Conservation (phyloP, 768 basidiomycete species). For the Tricholoma sp. region DNA sequence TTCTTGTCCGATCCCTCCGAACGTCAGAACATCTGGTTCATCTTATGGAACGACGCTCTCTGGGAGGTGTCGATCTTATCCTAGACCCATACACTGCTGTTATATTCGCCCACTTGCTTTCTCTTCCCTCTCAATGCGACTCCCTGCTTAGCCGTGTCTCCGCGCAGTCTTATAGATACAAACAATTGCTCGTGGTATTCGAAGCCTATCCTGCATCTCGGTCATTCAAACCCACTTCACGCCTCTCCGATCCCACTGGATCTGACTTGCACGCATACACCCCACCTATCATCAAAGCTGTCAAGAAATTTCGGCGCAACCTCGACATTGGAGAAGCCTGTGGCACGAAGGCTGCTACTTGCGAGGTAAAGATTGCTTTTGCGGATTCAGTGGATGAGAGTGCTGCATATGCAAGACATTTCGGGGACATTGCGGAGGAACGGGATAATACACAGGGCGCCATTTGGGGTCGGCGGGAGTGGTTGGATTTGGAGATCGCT, state of each 20-base stretch:
- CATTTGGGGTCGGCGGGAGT: constrained; percentile 56
- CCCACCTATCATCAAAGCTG: constrained; percentile 60
- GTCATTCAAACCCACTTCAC: constrained; percentile 24
- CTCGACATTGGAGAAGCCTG: constrained; percentile 58
- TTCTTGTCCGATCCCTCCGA: constrained; percentile 48
- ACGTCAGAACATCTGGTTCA: constrained; percentile 41
- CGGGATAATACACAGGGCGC: constrained; percentile 36
- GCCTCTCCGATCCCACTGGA: not conserved
- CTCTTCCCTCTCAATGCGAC: constrained; percentile 46
- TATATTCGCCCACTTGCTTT: constrained; percentile 41
- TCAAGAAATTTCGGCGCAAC: constrained; percentile 63
- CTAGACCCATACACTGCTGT: constrained; percentile 59
- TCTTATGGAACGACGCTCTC: constrained; percentile 58
- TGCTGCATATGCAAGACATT: constrained; percentile 47
- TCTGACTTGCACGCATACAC: constrained; percentile 45
- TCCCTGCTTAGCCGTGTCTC: constrained; percentile 39
- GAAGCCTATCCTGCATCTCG: constrained; percentile 56
- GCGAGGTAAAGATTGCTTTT: constrained; percentile 52
- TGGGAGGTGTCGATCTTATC: constrained; percentile 61
- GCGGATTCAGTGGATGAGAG: constrained; percentile 55
- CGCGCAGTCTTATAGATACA: constrained; percentile 59
- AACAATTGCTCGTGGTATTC: constrained; percentile 52
- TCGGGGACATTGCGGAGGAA: constrained; percentile 53
- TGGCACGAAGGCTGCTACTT: constrained; percentile 39
- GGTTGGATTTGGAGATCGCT: constrained; percentile 53